Percentiles rank a stretch among this genome's conserved stretches.
Evolutionary conservation across 1,284 basidiomycete genomes (phyloP).

Genomic region (Grifola frondosa): DNA sequence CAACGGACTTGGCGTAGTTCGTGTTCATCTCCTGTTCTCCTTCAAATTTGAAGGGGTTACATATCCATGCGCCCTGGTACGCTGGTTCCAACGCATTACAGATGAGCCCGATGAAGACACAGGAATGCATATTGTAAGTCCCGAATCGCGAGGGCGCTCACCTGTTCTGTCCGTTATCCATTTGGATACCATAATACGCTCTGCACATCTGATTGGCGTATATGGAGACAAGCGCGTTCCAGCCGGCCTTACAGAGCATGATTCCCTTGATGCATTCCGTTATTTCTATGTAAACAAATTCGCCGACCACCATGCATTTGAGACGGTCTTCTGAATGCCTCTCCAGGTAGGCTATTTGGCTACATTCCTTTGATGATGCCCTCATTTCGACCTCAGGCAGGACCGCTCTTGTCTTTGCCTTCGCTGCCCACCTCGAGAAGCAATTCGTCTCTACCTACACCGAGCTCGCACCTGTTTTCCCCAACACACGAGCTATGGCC

Average conservation of each 20-base stretch:
- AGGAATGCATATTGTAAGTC: conserved; percentile 25
- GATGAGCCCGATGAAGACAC: conserved; percentile 19
- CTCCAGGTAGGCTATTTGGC: too few relatives aligned
- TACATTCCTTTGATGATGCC: too few relatives aligned
- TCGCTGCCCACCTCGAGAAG: conserved; percentile 76
- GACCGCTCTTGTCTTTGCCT: conserved; percentile 93
- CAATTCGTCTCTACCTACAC: conserved; percentile 85
- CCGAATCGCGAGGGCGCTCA: conserved; percentile 10
- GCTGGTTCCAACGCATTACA: conserved; percentile 16
- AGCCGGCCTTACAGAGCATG: not conserved
- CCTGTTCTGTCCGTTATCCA: conserved; percentile 6
- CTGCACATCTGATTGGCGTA: conserved; percentile 16
- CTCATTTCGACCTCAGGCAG: too few relatives aligned
- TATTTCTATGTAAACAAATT: conserved; percentile 7
- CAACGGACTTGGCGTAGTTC: too few relatives aligned
- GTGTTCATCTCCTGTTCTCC: conserved; percentile 11
- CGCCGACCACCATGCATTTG: conserved; percentile 8
- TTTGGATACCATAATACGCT: conserved; percentile 11
- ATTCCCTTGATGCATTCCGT: not conserved
- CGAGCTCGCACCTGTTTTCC: conserved; percentile 78
- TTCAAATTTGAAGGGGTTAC: conserved; percentile 1
- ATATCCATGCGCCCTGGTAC: conserved; percentile 21
- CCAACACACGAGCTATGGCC: conserved; percentile 61
- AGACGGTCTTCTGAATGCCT: conserved; percentile 6
- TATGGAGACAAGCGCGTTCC: conserved; percentile 6